Base-by-base conservation (phyloP, 352 stramenopile species). In the Pythium phragmitis region DNA sequence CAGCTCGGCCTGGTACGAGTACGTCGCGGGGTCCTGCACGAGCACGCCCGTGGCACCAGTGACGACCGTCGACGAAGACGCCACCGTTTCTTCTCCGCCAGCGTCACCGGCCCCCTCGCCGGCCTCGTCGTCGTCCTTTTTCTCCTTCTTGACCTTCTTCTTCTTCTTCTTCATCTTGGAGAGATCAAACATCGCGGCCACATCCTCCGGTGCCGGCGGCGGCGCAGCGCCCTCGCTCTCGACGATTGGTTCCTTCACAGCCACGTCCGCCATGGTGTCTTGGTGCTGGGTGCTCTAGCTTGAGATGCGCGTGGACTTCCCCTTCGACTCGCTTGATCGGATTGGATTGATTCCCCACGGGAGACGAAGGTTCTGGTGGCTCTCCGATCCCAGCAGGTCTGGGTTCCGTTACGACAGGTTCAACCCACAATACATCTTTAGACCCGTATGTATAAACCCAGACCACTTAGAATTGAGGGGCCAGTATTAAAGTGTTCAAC, bases 1-100 rank as follows among this genome's bases (percentile, higher is more conserved):
- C 46, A 99, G 79, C 34, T 98, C 92, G 64, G 97, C 89, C 73
- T 90, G 87, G 82, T 98, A 99, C 54, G 89, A 92, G 74, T 99
- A 99, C 58, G 92, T 96, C 58, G 92, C 87, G 0, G 76, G 80
- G 91, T 97, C 77, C 88, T 94, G 77, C 62, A 91, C 73, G 55
- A 92, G 73, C 70, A 88, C 80, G 53, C 57, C 57, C 19, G 51
- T 53, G 42, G 56, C 72, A 3, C 62, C 57, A 8, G 49, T 46
- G 1, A 48, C 51, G 7, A 54, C 52, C 12, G 64, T 59, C 11
- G 34, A 39, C 7, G 34, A 39, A 39, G 34, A 39, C 34, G 34
- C 34, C 34, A 1, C 4, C 34, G 59, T 74, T 7, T 69, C 64
- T 72, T 66, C 68, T 8, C 13, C 68, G 23, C 60, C 85, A 49